phyloP scores from a whole-genome alignment of 179 eudicot species.

The Camellia oleifera region DNA sequence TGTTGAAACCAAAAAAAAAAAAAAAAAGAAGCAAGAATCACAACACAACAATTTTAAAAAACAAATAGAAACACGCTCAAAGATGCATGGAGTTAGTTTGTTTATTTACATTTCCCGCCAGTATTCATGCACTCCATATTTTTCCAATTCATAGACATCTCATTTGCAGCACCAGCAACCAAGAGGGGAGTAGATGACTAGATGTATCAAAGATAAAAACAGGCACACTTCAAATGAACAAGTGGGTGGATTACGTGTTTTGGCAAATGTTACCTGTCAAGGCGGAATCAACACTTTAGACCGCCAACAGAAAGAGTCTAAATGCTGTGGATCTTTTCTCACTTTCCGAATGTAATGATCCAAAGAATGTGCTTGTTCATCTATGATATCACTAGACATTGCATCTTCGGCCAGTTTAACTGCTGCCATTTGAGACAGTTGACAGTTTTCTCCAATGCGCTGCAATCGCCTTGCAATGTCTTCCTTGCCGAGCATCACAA shows the following conservation, averaged over 20 bases:
- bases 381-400: slow-evolving; percentile 47
- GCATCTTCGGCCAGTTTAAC: slow-evolving; percentile 73
- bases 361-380: slow-evolving; percentile 64
- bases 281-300: slow-evolving; percentile 51
- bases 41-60: neutral
- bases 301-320: slow-evolving; percentile 71
- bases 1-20: neutral
- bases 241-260: neutral
- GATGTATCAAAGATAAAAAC: neutral
- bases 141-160: neutral
- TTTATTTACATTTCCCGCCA: neutral
- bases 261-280: slow-evolving; percentile 18
- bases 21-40: neutral
- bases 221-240: neutral
- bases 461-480: slow-evolving; percentile 74
- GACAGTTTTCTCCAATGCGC: slow-evolving; percentile 56
- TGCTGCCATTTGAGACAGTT: slow-evolving; percentile 81
- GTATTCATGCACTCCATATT: neutral
- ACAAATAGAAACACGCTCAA: neutral
- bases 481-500: slow-evolving; percentile 79
- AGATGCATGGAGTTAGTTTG: neutral
- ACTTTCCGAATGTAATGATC: slow-evolving; percentile 53
- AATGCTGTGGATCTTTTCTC: slow-evolving; percentile 40
- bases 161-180: neutral
- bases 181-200: neutral